Evolutionary conservation across 768 basidiomycete genomes (phyloP), one percentile per base, ranked within the genome.

Genomic region (Calocera viscosa): DNA sequence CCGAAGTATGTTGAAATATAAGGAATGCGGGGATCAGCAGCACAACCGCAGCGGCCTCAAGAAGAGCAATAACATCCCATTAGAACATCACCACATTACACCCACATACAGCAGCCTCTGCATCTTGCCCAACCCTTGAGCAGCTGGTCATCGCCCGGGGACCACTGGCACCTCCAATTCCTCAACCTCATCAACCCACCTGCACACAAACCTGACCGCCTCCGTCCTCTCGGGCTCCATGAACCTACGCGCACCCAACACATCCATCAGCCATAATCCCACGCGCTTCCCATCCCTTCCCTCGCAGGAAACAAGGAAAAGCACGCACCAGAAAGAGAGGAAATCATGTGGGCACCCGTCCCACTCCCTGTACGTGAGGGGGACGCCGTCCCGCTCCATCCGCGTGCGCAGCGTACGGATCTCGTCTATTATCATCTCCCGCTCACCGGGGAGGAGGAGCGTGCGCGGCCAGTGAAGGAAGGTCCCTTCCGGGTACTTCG

Each of bases 381-480:
- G 14, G 7, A 60, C 53, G 5, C 53, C 53, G 67, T 86, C 84
- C 41, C 73, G 74, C 24, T 75, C 72, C 83, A 87, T 84, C 72
- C 77, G 78, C 33, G 80, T 75, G 40, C 74, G 74, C 69, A 86
- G 73, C 0, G 78, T 80, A 33, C 73, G 70, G 41, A 83, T 81
- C 49, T 79, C 77, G 72, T 87, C 86, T 22, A 79, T 75, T n/a
- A 85, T 69, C 10, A 82, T 73, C 72, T 88, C 86, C 2, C 82
- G 82, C 3, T 81, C 83, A 17, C 86, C 86, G 5, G 77, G 79
- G 8, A 80, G 76, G 49, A 88, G 80, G 73, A 85, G 86, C 0
- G 85, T 86, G 24, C 80, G 76, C 1, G 87, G 86, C 74, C 84
- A 88, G 19, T 80, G 81, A 35, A 74, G 78, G 74, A 87, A 88